Base-by-base conservation (phyloP, 2,329 filamentous ascomycete species). In the Cadophora malorum region DNA sequence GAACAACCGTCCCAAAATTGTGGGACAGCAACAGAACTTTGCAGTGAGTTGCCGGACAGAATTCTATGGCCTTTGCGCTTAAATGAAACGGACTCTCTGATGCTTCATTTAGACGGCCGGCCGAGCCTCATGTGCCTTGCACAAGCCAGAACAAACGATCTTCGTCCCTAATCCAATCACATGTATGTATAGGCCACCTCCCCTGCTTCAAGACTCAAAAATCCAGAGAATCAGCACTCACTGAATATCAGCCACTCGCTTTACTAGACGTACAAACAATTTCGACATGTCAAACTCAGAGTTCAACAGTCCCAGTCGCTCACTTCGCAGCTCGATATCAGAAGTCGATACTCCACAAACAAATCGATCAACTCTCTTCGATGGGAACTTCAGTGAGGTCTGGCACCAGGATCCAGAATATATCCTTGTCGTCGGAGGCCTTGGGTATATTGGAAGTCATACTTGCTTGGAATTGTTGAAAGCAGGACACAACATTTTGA, bases 391-490 rank as follows among this genome's bases (percentile, higher is more conserved):
- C 63, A 47, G 59, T 41, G 55, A 25, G 7, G n/a, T 65, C 6
- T 58, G 52, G 63, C 55, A 31, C 21, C 21, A 23, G 14, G 63
- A 65, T 28, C 38, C 41, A 14, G 66, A 71, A 10, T 73, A 69
- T 28, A 76, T 76, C 63, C 66, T 83, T 74, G 82, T 84, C 19
- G 78, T 83, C 52, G 82, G 82, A 47, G 82, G 82, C 7, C 77
- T 82, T 19, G 82, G 82, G 4, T 84, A 82, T 71, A 84, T 85
- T 55, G 83, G 83, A 52, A 83, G 80, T 25, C 83, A 85, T 73
- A 84, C 83, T 0, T 80, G 80, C n/a, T 77, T 83, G 5, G 82
- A 85, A 72, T 74, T 85, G 45, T 77, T 84, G 65, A 83, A 83
- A 66, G 80, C 80, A 56, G 80, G 82, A 59, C 80, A 82, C 70